Evolutionary conservation across 768 basidiomycete species (phyloP), one percentile per base, ranked within the genome.

Genomic region (Calvatia gigantea): DNA sequence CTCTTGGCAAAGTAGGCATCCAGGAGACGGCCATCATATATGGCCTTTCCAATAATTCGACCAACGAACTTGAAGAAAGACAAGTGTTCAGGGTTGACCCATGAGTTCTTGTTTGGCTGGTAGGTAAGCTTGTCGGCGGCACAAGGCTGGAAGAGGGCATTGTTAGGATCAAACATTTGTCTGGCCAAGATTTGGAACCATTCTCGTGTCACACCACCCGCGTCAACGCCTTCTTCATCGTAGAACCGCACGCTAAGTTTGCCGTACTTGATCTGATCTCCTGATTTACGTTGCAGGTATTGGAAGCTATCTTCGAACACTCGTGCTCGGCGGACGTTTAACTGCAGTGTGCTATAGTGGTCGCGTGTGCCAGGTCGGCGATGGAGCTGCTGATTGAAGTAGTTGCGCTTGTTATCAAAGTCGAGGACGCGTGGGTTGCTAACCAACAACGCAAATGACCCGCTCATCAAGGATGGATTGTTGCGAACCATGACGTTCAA

Each of bases 31-130:
- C 94, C 94, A 63, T 98, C 97, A 65, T 94, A 96, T 58, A 98
- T 95, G 3, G 96, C 95, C 69, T 98, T 98, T 27, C 95, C 95
- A 62, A 98, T 97, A 62, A 99, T 86, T 27, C 95, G 88, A 12
- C 97, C 97, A 41, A 99, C 94, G 60, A 99, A 99, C 66, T 94
- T 93, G 89, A 99, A 98, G 83, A 97, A 98, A 6, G 88, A 86
- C 15, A 98, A 72, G 73, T 98, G 96, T 63, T 98, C 95, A 1
- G 89, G 89, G 67, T 98, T 98, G 66, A 97, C 90, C 81, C 85
- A 87, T 2, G 91, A 93, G 57, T 92, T 88, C 67, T 92, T 89
- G 75, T 94, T 93, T 1, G 96, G 95, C 70, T 98, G 97, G 65
- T 98, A 99, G 1, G 96, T 97, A 50, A 91, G 80, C 63, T 86